Evolutionary conservation across 345 rosid genomes (phyloP).

Genomic region (Brassica rapa): DNA sequence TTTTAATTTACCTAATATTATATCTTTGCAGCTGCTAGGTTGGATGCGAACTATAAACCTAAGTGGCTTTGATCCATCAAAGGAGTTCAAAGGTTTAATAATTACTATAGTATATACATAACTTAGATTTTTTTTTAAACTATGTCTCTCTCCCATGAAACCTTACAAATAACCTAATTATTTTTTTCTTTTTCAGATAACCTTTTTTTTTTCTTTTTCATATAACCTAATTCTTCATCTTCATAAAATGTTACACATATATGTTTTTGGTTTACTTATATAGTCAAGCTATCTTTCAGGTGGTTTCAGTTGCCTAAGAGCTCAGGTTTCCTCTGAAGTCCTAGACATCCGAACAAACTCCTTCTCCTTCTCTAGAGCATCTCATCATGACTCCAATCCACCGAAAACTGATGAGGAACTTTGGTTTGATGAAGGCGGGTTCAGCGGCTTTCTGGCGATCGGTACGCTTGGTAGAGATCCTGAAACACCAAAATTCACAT

Average conservation of each 20-base stretch:
- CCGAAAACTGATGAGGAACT: constrained; percentile 2
- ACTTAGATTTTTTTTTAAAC: too few relatives aligned
- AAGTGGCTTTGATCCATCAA: constrained; percentile 11
- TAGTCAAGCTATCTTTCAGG: constrained; percentile 10
- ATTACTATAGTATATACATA: neutral
- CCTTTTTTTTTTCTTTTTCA: neutral
- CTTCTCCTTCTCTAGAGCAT: constrained; percentile 20
- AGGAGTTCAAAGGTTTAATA: constrained; percentile 24
- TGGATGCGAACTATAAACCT: constrained; percentile 31
- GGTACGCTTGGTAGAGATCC: constrained; percentile 37
- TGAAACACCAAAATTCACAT: constrained; percentile 36
- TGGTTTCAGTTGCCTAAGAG: constrained; percentile 17
- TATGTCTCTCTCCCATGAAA: neutral
- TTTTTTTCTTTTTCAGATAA: neutral
- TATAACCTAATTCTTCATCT: neutral
- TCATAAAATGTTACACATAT: neutral
- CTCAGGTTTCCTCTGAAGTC: constrained; percentile 20
- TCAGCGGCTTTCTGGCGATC: constrained; percentile 32
- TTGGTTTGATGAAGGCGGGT: constrained; percentile 24
- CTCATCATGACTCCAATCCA: constrained; percentile 14
- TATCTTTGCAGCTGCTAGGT: constrained; percentile 30
- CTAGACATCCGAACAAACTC: constrained; percentile 40
- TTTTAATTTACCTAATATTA: neutral
- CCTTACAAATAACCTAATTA: neutral
- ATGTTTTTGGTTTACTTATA: neutral